Evolutionary conservation across 495 filamentous ascomycete species (phyloP), one percentile per base, ranked within the genome.

Genomic region (Penicillium nucicola): DNA sequence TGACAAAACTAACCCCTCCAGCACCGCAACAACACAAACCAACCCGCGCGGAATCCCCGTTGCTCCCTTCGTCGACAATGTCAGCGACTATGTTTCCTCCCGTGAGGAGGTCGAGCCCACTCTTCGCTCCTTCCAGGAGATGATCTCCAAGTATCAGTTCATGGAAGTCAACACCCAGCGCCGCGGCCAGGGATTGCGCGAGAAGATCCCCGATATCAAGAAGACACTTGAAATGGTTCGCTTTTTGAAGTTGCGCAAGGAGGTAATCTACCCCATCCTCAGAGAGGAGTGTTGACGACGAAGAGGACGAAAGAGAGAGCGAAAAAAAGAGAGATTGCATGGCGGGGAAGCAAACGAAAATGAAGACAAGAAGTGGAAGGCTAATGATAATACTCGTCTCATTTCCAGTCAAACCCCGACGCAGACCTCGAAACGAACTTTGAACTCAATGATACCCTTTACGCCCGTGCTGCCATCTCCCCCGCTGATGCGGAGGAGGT

Each of bases 81-180:
- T 98, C 46, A 84, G 89, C 77, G 90, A 97, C 75, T 97, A 96
- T 73, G 88, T 97, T 57, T 78, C 90, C 52, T 83, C 86, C 8
- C 84, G 92, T 17, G 83, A 80, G 4, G 89, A 97, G 50, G 93
- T 97, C 55, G 93, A 97, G 67, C 73, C 81, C 18, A 96, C 91
- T 20, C 77, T 98, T 60, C 85, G 87, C 65, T 90, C 80, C 61
- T 97, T 98, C 69, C 93, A 97, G 69, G 93, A 98, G 77, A 96
- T 98, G 95, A 97, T 98, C 58, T 91, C 92, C 46, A 97, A 98
- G 78, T 98, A 98, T 74, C 95, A 97, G 68, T 98, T 97, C 73
- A 98, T 98, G 93, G 90, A 97, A 76, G 78, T 86, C 58, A 97
- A 96, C 72, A 88, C 89, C 20, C 84, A 92, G 60, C 77, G 88